Evolutionary conservation across 2,329 filamentous ascomycete species (phyloP), one percentile per base, ranked within the genome.

Genomic region (Leptodontidium sp.): DNA sequence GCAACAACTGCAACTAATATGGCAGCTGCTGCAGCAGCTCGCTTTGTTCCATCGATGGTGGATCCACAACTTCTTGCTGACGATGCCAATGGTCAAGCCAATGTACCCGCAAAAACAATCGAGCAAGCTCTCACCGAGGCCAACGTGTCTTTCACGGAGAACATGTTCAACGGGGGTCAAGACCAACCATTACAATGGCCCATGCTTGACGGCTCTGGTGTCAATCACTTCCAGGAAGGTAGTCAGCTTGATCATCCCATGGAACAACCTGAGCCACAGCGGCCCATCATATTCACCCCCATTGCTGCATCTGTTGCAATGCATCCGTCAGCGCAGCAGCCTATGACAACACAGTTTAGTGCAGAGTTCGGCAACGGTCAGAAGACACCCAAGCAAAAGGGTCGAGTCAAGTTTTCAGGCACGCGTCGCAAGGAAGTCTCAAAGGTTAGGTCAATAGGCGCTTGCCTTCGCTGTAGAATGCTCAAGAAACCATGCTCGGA

Each of bases 401-500:
- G 84, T 8, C 84, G 88, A 11, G 86, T 87, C 4, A 82, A 86
- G 9, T 90, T 90, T 72, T 86, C 84, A 24, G 82, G 86, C 5
- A 81, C 80, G 1, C 83, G 89, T n/a, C 83, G 89, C 26, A 89
- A 87, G 75, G 87, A 91, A 74, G 88, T 91, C 1, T 87, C 90
- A 72, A 86, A 88, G 70, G 87, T 91, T 26, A 85, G 89, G 29
- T 88, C 88, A 73, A 84, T 88, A 45, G 89, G 89, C 6, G 88
- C 89, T 14, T 91, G 89, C 73, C 89, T 90, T 64, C 82, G 89
- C 55, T 91, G 89, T 74, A 84, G 88, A 47, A 90, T 91, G 70
- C 79, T 91, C 45, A 84, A 88, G 67, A 91, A 91, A 79, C 89
- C 87, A 1, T 91, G 89, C 74, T 88, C 87, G n/a, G 85, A 84